Evolutionary conservation across 345 rosid genomes (phyloP), one percentile per base, ranked within the genome.

Genomic region (Eucalyptus albens): DNA sequence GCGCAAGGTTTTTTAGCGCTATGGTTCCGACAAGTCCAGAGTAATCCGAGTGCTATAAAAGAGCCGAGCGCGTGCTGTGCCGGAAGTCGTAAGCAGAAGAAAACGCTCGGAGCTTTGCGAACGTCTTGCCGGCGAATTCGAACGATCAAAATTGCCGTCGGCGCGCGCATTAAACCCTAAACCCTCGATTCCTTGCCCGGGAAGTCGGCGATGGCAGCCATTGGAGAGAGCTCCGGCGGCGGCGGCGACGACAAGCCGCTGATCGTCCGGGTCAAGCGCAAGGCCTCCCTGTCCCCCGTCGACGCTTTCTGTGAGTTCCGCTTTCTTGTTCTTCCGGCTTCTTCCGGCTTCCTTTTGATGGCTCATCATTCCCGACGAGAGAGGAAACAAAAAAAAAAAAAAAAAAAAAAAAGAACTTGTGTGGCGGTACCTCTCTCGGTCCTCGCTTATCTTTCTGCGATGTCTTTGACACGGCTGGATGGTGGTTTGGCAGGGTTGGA

Each of bases 231-330:
- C 92, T 93, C 83, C 83, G 90, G 69, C 81, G 42, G 19, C 72
- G 90, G 51, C 50, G 90, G 69, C 50, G 90, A 8, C 33, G 95
- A 92, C 50, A 96, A 92, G 94, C 96, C 96, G 15, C 92, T 96
- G 47, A 87, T 96, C 86, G 97, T 95, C 88, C 93, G 96, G 89
- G 96, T 95, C 89, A 96, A 96, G 91, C 94, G 96, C 72, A 95
- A 96, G 92, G 92, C 90, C 3, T 89, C 91, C 77, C 96, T 90
- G 40, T 91, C 91, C 89, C 90, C 86, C 11, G 92, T 95, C 42
- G 95, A 94, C 87, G 96, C 95, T 88, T 94, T 96, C 92, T 94
- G 96, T 96, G 88, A 91, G 95, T 92, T 91, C n/a, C 55, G 53
- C 85, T 42, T 40, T 29, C n/a, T 12, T 47, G 59, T 60, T 40